phyloP scores from a whole-genome alignment of 1,284 basidiomycete species.

The Tilletia indica region DNA sequence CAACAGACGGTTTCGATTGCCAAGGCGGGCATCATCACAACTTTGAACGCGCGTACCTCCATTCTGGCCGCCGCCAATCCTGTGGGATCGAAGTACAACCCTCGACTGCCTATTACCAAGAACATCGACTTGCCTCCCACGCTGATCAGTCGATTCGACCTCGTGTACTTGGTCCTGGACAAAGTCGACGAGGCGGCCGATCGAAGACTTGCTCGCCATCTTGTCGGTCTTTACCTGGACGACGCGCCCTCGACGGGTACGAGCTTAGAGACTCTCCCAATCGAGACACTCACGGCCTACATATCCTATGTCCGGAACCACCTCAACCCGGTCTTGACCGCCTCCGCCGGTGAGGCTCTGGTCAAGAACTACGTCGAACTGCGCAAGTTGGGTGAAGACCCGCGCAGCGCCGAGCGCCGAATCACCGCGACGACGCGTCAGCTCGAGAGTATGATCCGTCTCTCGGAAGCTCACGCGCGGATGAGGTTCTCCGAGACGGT shows the following conservation, averaged over 20 bases:
- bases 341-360: slow-evolving; percentile 79
- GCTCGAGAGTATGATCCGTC: slow-evolving; percentile 95
- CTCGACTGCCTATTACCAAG: slow-evolving; percentile 71
- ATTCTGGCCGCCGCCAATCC: slow-evolving; percentile 97
- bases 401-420: slow-evolving; percentile 75
- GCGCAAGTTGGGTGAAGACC: slow-evolving; percentile 79
- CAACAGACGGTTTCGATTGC: slow-evolving; percentile 99
- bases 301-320: slow-evolving; percentile 90
- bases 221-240: slow-evolving; percentile 90
- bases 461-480: slow-evolving; percentile 91
- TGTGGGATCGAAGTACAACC: slow-evolving; percentile 91
- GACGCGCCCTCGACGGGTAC: slow-evolving; percentile 70
- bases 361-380: slow-evolving; percentile 88
- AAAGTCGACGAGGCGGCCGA: slow-evolving; percentile 81
- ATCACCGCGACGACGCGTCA: slow-evolving; percentile 98
- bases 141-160: slow-evolving; percentile 93
- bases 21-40: slow-evolving; percentile 99
- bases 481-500: slow-evolving; percentile 87
- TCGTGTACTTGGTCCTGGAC: slow-evolving; percentile 96
- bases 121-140: slow-evolving; percentile 82
- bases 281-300: slow-evolving; percentile 86
- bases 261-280: slow-evolving; percentile 73
- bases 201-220: slow-evolving; percentile 83
- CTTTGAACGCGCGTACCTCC: slow-evolving; percentile 93
- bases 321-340: slow-evolving; percentile 83